Conservation (phyloP, 2,329 filamentous ascomycete species). For the Blastomyces gilchristii region DNA sequence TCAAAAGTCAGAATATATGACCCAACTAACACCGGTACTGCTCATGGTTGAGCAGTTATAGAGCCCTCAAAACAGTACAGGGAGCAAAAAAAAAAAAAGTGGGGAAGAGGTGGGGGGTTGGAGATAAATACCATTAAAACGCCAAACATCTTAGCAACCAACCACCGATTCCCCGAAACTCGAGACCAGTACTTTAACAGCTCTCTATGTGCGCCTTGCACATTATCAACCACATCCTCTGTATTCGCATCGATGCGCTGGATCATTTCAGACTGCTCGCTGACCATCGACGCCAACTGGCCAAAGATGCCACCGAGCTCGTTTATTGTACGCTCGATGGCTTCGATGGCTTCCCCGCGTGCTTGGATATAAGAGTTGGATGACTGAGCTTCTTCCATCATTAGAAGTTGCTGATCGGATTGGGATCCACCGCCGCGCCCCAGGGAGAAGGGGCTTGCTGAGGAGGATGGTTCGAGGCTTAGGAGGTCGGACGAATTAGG, state of each 20-base stretch:
- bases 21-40: not conserved
- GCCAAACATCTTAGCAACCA: conserved; percentile 71
- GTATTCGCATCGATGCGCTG: conserved; percentile 95
- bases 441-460: conserved; percentile 30
- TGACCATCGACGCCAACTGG: conserved; percentile 91
- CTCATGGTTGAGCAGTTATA: not conserved
- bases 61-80: not conserved
- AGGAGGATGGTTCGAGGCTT: conserved; percentile 61
- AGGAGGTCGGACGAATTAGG: conserved; percentile 56
- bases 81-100: conserved; percentile 8
- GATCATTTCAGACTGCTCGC: conserved; percentile 95
- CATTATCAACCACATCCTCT: conserved; percentile 95
- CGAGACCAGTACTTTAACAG: conserved; percentile 93
- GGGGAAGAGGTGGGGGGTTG: not conserved
- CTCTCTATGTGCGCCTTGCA: conserved; percentile 91
- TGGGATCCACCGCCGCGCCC: conserved; percentile 38
- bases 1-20: conserved; percentile 7
- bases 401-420: conserved; percentile 75
- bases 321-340: conserved; percentile 88
- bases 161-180: conserved; percentile 89
- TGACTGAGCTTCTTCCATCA: conserved; percentile 86
- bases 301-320: conserved; percentile 90
- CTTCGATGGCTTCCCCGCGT: conserved; percentile 88
- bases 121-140: conserved; percentile 62
- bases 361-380: conserved; percentile 86